Base-by-base conservation (phyloP, 179 eudicot genomes). In the Nepenthes alata region DNA sequence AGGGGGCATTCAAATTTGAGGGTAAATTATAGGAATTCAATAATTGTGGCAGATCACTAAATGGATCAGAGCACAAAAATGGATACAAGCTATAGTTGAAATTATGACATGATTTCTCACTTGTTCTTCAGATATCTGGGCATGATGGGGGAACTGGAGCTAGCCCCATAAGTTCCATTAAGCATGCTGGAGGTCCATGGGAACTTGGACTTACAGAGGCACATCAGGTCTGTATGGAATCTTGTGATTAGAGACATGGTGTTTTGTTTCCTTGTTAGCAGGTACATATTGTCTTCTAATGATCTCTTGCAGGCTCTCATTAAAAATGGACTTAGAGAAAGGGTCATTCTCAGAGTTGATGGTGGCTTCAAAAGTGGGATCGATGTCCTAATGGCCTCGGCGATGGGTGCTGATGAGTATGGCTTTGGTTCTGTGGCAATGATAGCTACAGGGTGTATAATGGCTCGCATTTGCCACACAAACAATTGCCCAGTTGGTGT, bases 111-210 rank as follows among this genome's bases (percentile, higher is more conserved):
- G 2, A 41, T 7, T 41, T 41, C 8, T 41, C 8, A 41, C 45
- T 14, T 35, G 48, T 50, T 67, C 68, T 74, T 66, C 76, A 93
- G 98, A 87, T 93, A 79, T 93, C 98, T 47, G 98, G 98, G 55
- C 98, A 93, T 80, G 98, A 93, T 67, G 98, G 98, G 62, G 98
- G 98, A 57, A 93, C 98, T 61, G 98, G 98, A 55, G 98, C 98
- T 59, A 93, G 98, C 74, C 98, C 98, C 41, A 76, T 93, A 58
- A 93, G 98, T 72, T 93, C 98, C 56, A 93, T 93, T 54, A 93
- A 93, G 83, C 98, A 93, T 70, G 98, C 98, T 62, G 98, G 98
- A 78, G 98, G 98, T 75, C 98, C 98, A 74, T 93, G 98, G 98
- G 98, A 93, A 72, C 97, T 93, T 64, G 98, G 98, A 63, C 83